These are phyloP conservation scores for Scedosporium minutisporum DNA, from an alignment of 2,329 filamentous ascomycete species.

Conservation along the genomic window DNA sequence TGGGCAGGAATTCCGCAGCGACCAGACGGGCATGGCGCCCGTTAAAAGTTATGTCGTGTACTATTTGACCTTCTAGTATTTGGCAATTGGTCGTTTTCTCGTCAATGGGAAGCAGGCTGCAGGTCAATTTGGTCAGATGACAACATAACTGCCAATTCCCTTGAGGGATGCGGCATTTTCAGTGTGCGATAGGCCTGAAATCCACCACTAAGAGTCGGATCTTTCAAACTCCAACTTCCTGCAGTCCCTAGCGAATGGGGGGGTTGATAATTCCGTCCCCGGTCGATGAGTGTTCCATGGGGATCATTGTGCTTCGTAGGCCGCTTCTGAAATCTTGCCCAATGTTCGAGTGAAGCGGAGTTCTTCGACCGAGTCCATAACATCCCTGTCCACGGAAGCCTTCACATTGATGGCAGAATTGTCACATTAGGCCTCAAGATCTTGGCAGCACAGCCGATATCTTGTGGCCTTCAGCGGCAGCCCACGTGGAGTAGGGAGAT, in stretches of 20 bases:
- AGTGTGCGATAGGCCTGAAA: neutral
- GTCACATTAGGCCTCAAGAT: no score
- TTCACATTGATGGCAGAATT: no score
- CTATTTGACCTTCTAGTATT: neutral
- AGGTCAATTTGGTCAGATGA: neutral
- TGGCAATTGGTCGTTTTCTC: neutral
- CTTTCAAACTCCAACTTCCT: neutral
- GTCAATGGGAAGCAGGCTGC: neutral
- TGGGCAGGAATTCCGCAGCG: no score
- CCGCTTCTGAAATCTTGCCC: no score
- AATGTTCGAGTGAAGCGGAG: no score
- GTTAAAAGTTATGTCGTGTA: neutral
- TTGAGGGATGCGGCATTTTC: neutral
- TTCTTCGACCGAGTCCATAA: no score
- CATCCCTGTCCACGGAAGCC: no score
- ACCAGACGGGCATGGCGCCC: no score
- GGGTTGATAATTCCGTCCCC: no score
- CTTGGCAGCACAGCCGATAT: neutral
- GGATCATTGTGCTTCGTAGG: no score
- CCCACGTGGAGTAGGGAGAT: neutral
- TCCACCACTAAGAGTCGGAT: neutral
- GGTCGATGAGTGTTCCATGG: no score
- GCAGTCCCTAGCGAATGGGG: neutral
- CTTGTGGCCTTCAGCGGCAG: neutral
- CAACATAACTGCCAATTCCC: neutral